A percentile compares a stretch with the other conserved stretches of the same genome.
Evolutionary conservation across 371 early-diverging fungal species (phyloP).

Genomic region (Mortierella sp.): DNA sequence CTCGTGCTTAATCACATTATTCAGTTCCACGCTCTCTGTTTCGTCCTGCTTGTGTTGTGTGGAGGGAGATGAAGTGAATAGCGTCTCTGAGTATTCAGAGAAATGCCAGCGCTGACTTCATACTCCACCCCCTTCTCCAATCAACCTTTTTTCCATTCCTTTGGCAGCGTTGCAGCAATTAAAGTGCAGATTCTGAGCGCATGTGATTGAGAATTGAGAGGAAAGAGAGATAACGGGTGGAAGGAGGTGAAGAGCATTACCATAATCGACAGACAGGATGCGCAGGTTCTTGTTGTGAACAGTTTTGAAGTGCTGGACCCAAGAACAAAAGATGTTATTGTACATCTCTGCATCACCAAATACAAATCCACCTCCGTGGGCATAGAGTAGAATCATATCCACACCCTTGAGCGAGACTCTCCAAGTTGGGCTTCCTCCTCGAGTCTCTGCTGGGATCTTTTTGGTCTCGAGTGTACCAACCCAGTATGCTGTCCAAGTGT

Average conservation of each 20-base stretch:
- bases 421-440: constrained; percentile 54
- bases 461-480: constrained; percentile 55
- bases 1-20: constrained; percentile 3
- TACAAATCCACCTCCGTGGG: constrained; percentile 56
- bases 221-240: not conserved
- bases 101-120: not conserved
- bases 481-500: constrained; percentile 54
- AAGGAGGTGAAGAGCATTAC: constrained; percentile 14
- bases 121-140: not conserved
- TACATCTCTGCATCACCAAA: constrained; percentile 58
- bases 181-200: not conserved
- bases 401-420: constrained; percentile 53
- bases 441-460: constrained; percentile 53
- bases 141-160: not conserved
- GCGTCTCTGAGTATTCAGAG: not conserved
- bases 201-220: not conserved
- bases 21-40: constrained; percentile 1
- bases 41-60: not conserved
- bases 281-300: constrained; percentile 53
- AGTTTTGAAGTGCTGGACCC: constrained; percentile 53
- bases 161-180: not conserved
- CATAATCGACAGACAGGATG: constrained; percentile 53
- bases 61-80: not conserved
- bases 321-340: constrained; percentile 56
- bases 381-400: constrained; percentile 53